phyloP scores from a whole-genome alignment of 2,329 filamentous ascomycete genomes.

The Exophiala sideris region DNA sequence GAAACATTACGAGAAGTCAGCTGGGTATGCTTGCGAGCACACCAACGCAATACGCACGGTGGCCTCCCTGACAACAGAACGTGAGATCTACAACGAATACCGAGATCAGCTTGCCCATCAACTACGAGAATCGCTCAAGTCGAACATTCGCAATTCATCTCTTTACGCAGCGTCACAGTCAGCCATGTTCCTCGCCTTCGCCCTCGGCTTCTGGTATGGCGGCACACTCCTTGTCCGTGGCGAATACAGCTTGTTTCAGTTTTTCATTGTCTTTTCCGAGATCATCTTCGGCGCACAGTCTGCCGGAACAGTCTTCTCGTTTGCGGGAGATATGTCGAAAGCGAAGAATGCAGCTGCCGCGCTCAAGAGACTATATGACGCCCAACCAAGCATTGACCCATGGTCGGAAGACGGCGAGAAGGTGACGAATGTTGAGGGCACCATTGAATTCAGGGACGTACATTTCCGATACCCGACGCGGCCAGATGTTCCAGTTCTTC shows the following conservation, averaged over 20 bases:
- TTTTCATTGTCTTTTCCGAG: constrained; percentile 86
- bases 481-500: constrained; percentile 85
- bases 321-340: constrained; percentile 90
- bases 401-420: constrained; percentile 69
- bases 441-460: constrained; percentile 84
- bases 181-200: constrained; percentile 76
- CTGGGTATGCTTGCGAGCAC: constrained; percentile 86
- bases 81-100: constrained; percentile 73
- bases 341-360: constrained; percentile 78
- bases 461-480: constrained; percentile 93
- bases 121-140: constrained; percentile 64
- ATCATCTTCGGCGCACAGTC: constrained; percentile 91
- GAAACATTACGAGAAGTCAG: constrained; percentile 73
- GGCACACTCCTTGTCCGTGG: constrained; percentile 67
- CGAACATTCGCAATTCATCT: constrained; percentile 70
- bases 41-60: constrained; percentile 93
- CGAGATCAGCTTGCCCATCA: constrained; percentile 64
- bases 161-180: constrained; percentile 85
- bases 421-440: constrained; percentile 65
- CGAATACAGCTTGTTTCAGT: constrained; percentile 77
- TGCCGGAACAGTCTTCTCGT: constrained; percentile 83
- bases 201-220: constrained; percentile 91
- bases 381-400: constrained; percentile 74
- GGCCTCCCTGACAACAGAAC: constrained; percentile 81
- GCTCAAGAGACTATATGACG: constrained; percentile 80